Percentiles rank a stretch among this genome's conserved stretches.
phyloP scores from a whole-genome alignment of 2,329 filamentous ascomycete species.

The Gyromitra esculenta region DNA sequence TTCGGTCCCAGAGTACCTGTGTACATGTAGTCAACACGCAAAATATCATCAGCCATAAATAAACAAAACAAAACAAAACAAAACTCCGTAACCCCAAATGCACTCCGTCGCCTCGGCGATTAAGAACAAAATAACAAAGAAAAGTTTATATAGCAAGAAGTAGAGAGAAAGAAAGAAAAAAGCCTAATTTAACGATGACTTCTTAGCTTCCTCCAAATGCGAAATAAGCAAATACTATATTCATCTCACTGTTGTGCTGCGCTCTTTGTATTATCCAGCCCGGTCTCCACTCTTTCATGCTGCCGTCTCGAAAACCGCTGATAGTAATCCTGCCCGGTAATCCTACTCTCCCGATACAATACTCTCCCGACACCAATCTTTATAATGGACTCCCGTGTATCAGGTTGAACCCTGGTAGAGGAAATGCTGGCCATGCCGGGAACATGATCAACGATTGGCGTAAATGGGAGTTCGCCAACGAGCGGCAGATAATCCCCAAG shows the following conservation, averaged over 20 bases:
- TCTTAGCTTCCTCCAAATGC: not conserved
- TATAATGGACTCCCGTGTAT: conserved; percentile 26
- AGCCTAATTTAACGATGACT: conserved; percentile 7
- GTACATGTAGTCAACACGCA: conserved; percentile 19
- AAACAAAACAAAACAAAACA: not conserved
- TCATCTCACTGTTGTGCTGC: not conserved
- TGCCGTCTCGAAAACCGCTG: conserved; percentile 47
- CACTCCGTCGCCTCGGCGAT: conserved; percentile 9
- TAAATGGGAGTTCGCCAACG: conserved; percentile 27
- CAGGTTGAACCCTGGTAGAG: not conserved
- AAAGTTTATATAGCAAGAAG: conserved; percentile 11
- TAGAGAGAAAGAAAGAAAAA: conserved; percentile 6
- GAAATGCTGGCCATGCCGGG: not conserved
- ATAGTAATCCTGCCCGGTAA: conserved; percentile 52
- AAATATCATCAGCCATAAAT: conserved; percentile 8
- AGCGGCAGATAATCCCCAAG: conserved; percentile 36
- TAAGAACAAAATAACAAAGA: conserved; percentile 23
- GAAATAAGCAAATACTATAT: conserved; percentile 3
- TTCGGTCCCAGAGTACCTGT: conserved; percentile 4
- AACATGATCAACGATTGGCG: conserved; percentile 20
- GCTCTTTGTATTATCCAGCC: conserved; percentile 19
- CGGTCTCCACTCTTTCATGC: conserved; percentile 2
- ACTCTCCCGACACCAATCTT: conserved; percentile 26
- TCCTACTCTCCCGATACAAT: conserved; percentile 42
- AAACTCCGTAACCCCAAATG: conserved; percentile 32